These are phyloP conservation scores for Paracoccidioides lutzii DNA, from an alignment of 2,329 filamentous ascomycete species.

Conservation along the genomic window DNA sequence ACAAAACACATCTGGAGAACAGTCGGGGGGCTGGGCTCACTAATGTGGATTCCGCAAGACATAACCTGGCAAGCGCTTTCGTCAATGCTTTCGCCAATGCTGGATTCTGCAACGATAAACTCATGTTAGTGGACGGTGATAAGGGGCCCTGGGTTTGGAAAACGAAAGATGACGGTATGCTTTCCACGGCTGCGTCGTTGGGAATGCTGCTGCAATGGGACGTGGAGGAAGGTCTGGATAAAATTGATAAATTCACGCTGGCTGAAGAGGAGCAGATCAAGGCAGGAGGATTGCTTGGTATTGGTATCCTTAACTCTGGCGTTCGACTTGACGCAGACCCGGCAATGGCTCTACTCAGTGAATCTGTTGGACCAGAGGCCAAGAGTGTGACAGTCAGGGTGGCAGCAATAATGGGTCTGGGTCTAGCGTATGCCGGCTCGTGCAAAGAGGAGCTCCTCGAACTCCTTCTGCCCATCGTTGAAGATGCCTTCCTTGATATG, in stretches of 20 bases:
- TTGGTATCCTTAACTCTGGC: conserved; percentile 90
- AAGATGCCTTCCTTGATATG: conserved; percentile 76
- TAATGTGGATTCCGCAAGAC: conserved; percentile 85
- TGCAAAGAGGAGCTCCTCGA: conserved; percentile 85
- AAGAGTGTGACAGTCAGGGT: conserved; percentile 67
- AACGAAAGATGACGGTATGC: conserved; percentile 95
- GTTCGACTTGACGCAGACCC: conserved; percentile 83
- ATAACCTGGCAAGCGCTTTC: conserved; percentile 90
- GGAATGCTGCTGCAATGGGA: conserved; percentile 91
- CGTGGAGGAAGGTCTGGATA: conserved; percentile 79
- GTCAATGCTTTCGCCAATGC: conserved; percentile 97
- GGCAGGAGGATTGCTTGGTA: conserved; percentile 82
- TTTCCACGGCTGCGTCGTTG: conserved; percentile 87
- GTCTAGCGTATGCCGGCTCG: conserved; percentile 85
- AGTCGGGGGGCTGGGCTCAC: conserved; percentile 84
- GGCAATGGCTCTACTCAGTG: conserved; percentile 71
- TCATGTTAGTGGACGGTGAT: conserved; percentile 85
- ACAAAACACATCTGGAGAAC: conserved; percentile 97
- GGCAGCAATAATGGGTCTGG: conserved; percentile 89
- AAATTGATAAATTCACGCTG: conserved; percentile 90
- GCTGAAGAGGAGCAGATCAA: conserved; percentile 70
- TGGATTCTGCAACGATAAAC: conserved; percentile 88
- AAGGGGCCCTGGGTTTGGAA: conserved; percentile 98
- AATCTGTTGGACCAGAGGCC: conserved; percentile 64
- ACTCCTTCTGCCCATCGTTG: conserved; percentile 71